Percentiles rank a stretch among this genome's conserved stretches.
Evolutionary conservation across 2,329 filamentous ascomycete species (phyloP).

Genomic region (Cordyceps javanica): DNA sequence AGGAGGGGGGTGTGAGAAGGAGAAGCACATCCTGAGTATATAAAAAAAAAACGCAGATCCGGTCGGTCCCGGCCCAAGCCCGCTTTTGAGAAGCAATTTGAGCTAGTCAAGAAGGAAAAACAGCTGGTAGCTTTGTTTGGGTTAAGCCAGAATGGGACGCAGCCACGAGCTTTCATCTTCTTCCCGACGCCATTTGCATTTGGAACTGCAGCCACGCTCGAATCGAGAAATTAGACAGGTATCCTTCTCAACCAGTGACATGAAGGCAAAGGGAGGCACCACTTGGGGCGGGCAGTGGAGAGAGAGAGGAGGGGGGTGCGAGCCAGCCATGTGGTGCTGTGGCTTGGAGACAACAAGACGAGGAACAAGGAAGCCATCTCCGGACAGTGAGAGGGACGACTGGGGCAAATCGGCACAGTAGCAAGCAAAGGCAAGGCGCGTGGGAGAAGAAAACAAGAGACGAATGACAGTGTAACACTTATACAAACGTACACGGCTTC

Average conservation of each 20-base stretch:
- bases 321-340: neutral
- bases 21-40: too few species aligned
- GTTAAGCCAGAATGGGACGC: neutral
- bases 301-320: neutral
- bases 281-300: neutral
- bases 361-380: neutral
- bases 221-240: neutral
- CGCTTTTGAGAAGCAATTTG: neutral
- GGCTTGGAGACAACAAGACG: neutral
- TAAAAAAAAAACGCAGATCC: slow-evolving; percentile 3
- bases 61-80: slow-evolving; percentile 10
- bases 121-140: neutral
- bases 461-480: neutral
- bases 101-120: neutral
- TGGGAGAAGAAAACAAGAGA: neutral
- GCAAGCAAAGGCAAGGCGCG: neutral
- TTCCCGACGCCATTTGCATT: neutral
- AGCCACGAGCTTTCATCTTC: neutral
- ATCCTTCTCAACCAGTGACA: neutral
- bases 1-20: neutral
- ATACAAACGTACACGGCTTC: neutral
- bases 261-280: neutral
- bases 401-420: neutral
- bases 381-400: neutral
- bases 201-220: neutral